These are phyloP conservation scores for Cladosporium sp. DNA, from an alignment of 2,329 filamentous ascomycete species.

Conservation along the genomic window DNA sequence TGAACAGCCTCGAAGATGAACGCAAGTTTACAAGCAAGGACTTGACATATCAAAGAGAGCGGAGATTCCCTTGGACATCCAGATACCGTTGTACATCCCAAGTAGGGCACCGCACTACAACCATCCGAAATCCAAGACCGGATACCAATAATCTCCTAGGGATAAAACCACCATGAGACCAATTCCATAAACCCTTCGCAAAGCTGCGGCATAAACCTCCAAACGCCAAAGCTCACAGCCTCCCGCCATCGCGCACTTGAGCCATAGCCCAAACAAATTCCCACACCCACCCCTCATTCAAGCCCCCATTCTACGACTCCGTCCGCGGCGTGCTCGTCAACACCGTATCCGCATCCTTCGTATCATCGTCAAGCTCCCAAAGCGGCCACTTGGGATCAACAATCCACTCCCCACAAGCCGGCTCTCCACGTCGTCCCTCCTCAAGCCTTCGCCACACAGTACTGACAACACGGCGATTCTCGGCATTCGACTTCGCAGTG, in stretches of 20 bases:
- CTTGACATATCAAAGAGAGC: neutral
- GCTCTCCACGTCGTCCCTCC: slow-evolving; percentile 32
- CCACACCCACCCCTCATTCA: slow-evolving; percentile 17
- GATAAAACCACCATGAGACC: neutral
- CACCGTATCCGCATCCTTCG: slow-evolving; percentile 8
- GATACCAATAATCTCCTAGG: neutral
- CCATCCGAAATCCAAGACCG: neutral
- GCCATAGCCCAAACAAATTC: slow-evolving; percentile 10
- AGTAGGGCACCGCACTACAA: neutral
- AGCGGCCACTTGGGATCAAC: slow-evolving; percentile 37
- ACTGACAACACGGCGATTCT: slow-evolving; percentile 30
- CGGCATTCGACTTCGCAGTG: slow-evolving; percentile 24
- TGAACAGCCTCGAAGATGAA: neutral
- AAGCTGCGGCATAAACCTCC: neutral
- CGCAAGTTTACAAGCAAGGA: neutral
- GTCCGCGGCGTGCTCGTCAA: slow-evolving; percentile 12
- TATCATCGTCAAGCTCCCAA: slow-evolving; percentile 27
- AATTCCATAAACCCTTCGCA: neutral
- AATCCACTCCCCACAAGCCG: slow-evolving; percentile 34
- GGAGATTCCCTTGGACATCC: neutral
- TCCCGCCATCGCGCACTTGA: neutral
- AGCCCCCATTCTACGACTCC: slow-evolving; percentile 16
- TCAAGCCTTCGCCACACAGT: slow-evolving; percentile 38
- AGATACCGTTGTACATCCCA: neutral
- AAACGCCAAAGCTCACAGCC: neutral